Evolutionary conservation across 768 basidiomycete genomes (phyloP), one percentile per base, ranked within the genome.

Genomic region (Amanita polypyramis): DNA sequence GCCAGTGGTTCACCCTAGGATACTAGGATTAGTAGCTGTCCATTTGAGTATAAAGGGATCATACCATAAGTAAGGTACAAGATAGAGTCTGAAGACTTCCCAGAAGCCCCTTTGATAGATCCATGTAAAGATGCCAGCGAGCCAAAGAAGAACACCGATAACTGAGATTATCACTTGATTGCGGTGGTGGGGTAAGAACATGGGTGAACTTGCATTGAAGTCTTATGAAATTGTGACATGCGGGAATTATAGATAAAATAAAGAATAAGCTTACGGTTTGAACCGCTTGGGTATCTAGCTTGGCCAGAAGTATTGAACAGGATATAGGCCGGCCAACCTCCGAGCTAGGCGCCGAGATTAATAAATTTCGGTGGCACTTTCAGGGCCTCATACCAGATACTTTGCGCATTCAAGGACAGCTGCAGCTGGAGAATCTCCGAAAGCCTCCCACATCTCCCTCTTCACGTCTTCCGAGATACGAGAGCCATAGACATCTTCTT

Each of bases 361-460:
- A 23, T 5, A 17, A 32, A n/a, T 33, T 17, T 4, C n/a, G 15
- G 27, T 9, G 10, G 5, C 5, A 9, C 5, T 15, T 5, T 44
- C 15, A 6, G 15, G 12, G n/a, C 2, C n/a, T 21, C 39, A 7
- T 51, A 86, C 83, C 54, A 89, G 62, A 60, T 87, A 87, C 19
- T 69, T 65, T 33, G 70, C 72, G 39, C 76, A 64, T 17, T 67
- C 69, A 1, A 77, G 51, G 21, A 76, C 62, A 33, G 85, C 77
- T 53, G 76, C 80, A 35, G 96, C 72, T 14, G 95, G 95, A 7
- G 91, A 89, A 65, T 98, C 95, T 38, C 88, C 89, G 36, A 97
- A 64, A 34, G 94, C 88, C 50, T 97, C 95, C 68, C 73, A 77
- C 2, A 94, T 65, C 58, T 88, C 86, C 50, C 73, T 71, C 66